Evolutionary conservation across 2,329 filamentous ascomycete species (phyloP).

Genomic region (Sporothrix brasiliensis): DNA sequence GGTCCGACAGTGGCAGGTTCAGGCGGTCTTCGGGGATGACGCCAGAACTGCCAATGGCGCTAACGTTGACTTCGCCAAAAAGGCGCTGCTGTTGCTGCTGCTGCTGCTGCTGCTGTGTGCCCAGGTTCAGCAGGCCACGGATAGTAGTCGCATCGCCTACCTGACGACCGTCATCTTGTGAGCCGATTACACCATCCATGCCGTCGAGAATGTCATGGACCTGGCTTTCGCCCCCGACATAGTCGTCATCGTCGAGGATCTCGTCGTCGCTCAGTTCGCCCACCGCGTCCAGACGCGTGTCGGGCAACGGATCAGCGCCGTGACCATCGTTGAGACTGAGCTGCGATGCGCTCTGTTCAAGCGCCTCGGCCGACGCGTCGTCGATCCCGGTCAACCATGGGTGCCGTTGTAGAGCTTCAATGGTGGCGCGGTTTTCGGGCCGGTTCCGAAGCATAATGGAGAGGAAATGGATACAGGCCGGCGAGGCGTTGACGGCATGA

Average conservation of each 20-base stretch:
- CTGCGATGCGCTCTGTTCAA: conserved; percentile 64
- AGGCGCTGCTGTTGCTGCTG: conserved; percentile 41
- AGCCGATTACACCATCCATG: conserved; percentile 55
- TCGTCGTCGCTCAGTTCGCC: conserved; percentile 39
- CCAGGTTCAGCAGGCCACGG: not conserved
- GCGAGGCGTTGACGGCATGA: conserved; percentile 60
- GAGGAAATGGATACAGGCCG: conserved; percentile 72
- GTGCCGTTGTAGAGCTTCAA: conserved; percentile 69
- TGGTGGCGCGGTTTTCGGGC: conserved; percentile 74
- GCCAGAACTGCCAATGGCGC: conserved; percentile 58
- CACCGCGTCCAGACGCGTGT: conserved; percentile 25
- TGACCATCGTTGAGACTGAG: conserved; percentile 61
- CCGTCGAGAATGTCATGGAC: conserved; percentile 42
- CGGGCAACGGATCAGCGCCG: conserved; percentile 3
- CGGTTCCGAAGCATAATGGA: conserved; percentile 78
- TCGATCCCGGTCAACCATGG: conserved; percentile 65
- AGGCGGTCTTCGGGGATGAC: conserved; percentile 53
- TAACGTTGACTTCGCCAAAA: conserved; percentile 60
- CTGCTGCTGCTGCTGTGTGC: conserved; percentile 32
- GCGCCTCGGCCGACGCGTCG: conserved; percentile 59
- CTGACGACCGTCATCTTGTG: conserved; percentile 71
- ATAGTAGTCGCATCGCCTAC: conserved; percentile 41
- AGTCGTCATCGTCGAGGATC: conserved; percentile 39
- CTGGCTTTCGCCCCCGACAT: conserved; percentile 41
- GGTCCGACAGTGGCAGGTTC: conserved; percentile 50